Conservation (phyloP, 192 early-diverging fungal species). For the Coemansia sp. region DNA sequence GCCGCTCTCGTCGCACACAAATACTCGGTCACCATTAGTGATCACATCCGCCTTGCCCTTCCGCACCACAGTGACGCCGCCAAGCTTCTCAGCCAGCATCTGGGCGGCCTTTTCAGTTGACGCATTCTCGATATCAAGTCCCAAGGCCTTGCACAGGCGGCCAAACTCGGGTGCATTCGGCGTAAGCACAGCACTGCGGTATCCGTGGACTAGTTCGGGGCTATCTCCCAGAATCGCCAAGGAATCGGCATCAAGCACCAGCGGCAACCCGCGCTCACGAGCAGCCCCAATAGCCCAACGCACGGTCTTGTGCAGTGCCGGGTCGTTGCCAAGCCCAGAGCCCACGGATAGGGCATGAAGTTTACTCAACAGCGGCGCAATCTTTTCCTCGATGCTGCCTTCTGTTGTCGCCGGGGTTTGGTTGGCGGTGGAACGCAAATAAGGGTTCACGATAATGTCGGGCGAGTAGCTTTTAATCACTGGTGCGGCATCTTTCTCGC, state of each 20-base stretch:
- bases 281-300: slow-evolving; percentile 71
- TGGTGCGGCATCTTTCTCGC: slow-evolving; percentile 74
- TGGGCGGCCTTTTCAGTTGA: slow-evolving; percentile 44
- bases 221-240: slow-evolving; percentile 74
- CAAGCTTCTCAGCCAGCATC: slow-evolving; percentile 67
- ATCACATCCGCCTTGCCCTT: slow-evolving; percentile 82
- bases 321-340: slow-evolving; percentile 87
- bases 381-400: slow-evolving; percentile 51
- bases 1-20: slow-evolving; percentile 66
- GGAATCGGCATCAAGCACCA: slow-evolving; percentile 97
- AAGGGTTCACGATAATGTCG: slow-evolving; percentile 95
- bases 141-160: slow-evolving; percentile 66
- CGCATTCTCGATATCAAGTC: slow-evolving; percentile 41
- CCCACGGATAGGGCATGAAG: slow-evolving; percentile 89
- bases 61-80: slow-evolving; percentile 76
- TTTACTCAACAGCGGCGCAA: slow-evolving; percentile 61
- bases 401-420: slow-evolving; percentile 4
- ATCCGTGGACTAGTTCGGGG: slow-evolving; percentile 74
- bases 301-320: slow-evolving; percentile 66
- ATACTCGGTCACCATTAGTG: slow-evolving; percentile 69
- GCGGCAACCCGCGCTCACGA: slow-evolving; percentile 59
- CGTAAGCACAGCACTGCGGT: slow-evolving; percentile 76
- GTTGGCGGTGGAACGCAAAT: slow-evolving; percentile 59
- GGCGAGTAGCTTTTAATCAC: slow-evolving; percentile 85
- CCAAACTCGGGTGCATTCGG: slow-evolving; percentile 89